Percentiles rank a stretch among this genome's conserved stretches.
phyloP scores from a whole-genome alignment of 129 eudicot genomes.

The Flaveria brownii region DNA sequence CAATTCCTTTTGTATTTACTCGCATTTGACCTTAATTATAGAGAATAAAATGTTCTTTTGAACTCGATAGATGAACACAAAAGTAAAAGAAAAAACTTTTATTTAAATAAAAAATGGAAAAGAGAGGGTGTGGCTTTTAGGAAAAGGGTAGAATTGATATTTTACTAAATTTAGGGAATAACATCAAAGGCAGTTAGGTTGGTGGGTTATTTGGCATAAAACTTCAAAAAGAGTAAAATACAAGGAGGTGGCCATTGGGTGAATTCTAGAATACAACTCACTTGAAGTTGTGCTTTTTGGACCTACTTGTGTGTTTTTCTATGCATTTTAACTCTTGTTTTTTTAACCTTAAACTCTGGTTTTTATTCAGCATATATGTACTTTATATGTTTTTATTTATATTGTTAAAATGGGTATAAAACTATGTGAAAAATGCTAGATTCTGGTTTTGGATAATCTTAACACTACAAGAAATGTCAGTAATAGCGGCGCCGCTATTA shows the following conservation, averaged over 20 bases:
- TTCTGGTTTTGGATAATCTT: not conserved
- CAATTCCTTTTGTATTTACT: too few relatives aligned
- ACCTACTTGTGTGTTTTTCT: not conserved
- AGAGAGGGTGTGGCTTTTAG: constrained; percentile 7
- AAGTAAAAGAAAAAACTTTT: not conserved
- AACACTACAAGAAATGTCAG: too few relatives aligned
- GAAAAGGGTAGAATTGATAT: constrained; percentile 29
- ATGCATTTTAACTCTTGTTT: not conserved
- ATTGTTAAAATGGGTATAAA: not conserved
- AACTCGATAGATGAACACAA: too few relatives aligned
- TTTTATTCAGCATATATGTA: not conserved
- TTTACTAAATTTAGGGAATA: constrained; percentile 9
- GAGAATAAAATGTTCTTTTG: too few relatives aligned
- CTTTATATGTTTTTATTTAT: not conserved
- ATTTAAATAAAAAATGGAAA: not conserved
- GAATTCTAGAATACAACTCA: constrained; percentile 27
- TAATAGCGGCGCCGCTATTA: too few relatives aligned
- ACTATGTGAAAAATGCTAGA: not conserved
- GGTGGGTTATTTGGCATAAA: constrained; percentile 26
- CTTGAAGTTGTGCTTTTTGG: constrained; percentile 8
- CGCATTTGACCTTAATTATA: too few relatives aligned
- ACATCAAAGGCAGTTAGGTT: constrained; percentile 26
- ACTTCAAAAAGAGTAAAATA: constrained; percentile 27
- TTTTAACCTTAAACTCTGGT: not conserved
- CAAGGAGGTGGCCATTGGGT: constrained; percentile 25